These are phyloP conservation scores for Mycena metata DNA, from an alignment of 768 basidiomycete species.

Conservation along the genomic window DNA sequence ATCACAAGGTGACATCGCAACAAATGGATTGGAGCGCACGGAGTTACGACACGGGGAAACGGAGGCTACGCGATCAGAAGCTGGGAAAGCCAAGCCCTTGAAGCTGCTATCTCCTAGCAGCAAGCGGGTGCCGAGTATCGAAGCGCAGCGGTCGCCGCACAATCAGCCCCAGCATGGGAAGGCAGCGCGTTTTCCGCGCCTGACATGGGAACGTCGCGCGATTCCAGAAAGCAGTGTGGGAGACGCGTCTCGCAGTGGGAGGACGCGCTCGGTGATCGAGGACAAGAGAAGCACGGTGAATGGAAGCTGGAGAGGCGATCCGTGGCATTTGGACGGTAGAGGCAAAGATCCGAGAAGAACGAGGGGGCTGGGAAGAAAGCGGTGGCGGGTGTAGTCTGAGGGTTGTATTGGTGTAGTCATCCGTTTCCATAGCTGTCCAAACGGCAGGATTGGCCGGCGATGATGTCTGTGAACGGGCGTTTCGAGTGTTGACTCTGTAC, in stretches of 20 bases:
- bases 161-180: constrained; percentile 36
- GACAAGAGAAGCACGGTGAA: constrained; percentile 12
- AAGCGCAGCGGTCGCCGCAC: constrained; percentile 24
- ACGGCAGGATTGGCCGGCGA: constrained; percentile 29
- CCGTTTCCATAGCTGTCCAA: constrained; percentile 34
- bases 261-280: constrained; percentile 12
- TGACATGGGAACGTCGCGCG: constrained; percentile 33
- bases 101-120: constrained; percentile 20
- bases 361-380: constrained; percentile 30
- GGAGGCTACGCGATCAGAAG: constrained; percentile 11
- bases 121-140: constrained; percentile 32
- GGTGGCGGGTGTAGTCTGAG: constrained; percentile 23
- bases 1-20: constrained; percentile 27
- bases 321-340: constrained; percentile 22
- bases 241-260: not conserved
- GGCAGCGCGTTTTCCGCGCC: not conserved
- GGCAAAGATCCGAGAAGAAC: constrained; percentile 26
- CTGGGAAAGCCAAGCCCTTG: constrained; percentile 13
- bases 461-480: constrained; percentile 40
- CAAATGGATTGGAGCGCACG: constrained; percentile 13
- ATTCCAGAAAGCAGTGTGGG: constrained; percentile 13
- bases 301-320: constrained; percentile 25
- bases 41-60: constrained; percentile 25
- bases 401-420: constrained; percentile 31
- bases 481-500: constrained; percentile 31